phyloP scores from a whole-genome alignment of 768 basidiomycete genomes.

The Suillus clintonianus region DNA sequence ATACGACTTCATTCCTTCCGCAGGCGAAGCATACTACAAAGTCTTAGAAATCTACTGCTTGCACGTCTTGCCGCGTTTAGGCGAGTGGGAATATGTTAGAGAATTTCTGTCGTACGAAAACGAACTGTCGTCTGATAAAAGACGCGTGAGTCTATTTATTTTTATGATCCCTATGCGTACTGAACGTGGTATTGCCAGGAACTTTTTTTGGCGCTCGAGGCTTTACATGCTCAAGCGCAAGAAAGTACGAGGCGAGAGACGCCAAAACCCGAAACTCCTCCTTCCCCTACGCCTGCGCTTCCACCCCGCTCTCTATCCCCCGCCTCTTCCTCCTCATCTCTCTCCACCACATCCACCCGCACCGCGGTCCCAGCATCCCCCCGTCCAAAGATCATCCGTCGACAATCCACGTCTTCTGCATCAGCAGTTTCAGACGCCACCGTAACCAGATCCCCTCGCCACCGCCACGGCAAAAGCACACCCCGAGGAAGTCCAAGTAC shows the following conservation, averaged over 20 bases:
- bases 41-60: slow-evolving; percentile 77
- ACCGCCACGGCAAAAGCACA: slow-evolving; percentile 9
- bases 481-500: slow-evolving; percentile 14
- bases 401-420: slow-evolving; percentile 20
- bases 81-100: slow-evolving; percentile 78
- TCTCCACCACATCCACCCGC: slow-evolving; percentile 72
- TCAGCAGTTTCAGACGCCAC: slow-evolving; percentile 27
- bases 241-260: slow-evolving; percentile 20
- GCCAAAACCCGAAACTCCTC: slow-evolving; percentile 11
- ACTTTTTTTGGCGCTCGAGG: slow-evolving; percentile 33
- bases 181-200: slow-evolving; percentile 19
- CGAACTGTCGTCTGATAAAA: slow-evolving; percentile 52
- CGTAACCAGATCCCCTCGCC: slow-evolving; percentile 18
- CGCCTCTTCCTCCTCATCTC: slow-evolving; percentile 64
- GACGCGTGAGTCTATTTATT: slow-evolving; percentile 49
- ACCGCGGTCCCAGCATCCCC: slow-evolving; percentile 58
- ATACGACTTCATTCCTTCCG: slow-evolving; percentile 27
- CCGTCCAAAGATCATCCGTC: slow-evolving; percentile 14
- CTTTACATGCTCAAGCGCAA: slow-evolving; percentile 39
- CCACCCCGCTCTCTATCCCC: slow-evolving; percentile 42
- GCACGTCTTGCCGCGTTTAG: slow-evolving; percentile 68
- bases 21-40: slow-evolving; percentile 66
- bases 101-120: slow-evolving; percentile 77
- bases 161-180: background rate
- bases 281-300: slow-evolving; percentile 23